Base-by-base conservation (phyloP, 2,329 filamentous ascomycete species). In the Cryphonectria naterciae region DNA sequence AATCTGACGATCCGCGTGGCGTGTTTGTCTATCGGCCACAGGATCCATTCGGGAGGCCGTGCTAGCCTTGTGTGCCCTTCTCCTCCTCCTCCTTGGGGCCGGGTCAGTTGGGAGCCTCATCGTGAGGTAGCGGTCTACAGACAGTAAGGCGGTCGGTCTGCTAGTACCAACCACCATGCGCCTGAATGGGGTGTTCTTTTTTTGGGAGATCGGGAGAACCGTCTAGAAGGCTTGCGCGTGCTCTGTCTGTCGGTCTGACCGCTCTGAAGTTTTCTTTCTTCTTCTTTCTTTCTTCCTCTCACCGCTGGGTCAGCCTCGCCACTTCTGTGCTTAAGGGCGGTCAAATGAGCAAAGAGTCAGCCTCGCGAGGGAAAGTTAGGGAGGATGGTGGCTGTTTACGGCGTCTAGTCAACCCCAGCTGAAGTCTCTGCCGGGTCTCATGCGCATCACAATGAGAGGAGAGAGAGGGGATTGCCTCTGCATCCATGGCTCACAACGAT, bases 1-100 rank as follows among this genome's bases (percentile, higher is more conserved):
- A 58, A 58, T 32, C 54, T 35, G 54, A 32, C 28, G 28, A 58
- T 58, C 54, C 54, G 54, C 54, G 28, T 58, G 54, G 54, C 54
- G 54, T 49, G 19, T 49, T 32, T 19, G 54, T 32, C 54, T 32
- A 32, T 32, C 54, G 54, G 25, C 54, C 13, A 35, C 13, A 8
- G 13, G 54, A 28, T 19, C 25, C 52, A 17, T 6, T 19, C 54
- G 54, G 54, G 54, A 58, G 54, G 25, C 54, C 54, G 54, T 58
- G 54, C 54, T 58, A 58, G 54, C 54, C 28, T 58, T 58, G 46
- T 46, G 43, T n/a, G 25, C 54, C 25, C 17, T 58, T 7, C 28
- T 56, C 52, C 43, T 22, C 19, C 43, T 49, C 43, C 19, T 22
- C 6, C 17, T 19, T n/a, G 19, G 22, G 46, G 8, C 22, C 46